Evolutionary conservation across 371 early-diverging fungal species (phyloP), one percentile per base, ranked within the genome.

Genomic region (Ordospora pajunii): DNA sequence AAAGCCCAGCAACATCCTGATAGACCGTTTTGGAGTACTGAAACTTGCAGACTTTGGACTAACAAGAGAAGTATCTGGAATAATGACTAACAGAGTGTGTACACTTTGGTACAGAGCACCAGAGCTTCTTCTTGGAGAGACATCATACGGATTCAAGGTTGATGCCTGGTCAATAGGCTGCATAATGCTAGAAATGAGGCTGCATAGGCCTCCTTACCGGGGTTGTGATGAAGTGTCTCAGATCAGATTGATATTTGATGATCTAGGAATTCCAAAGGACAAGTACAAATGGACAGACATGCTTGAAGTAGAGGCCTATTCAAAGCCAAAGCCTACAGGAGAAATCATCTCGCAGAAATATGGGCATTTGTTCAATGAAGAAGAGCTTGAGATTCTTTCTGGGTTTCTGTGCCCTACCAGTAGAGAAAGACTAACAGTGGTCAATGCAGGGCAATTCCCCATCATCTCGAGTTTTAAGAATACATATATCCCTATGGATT

Each of bases 31-130:
- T 43, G 67, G 73, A 0, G 87, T 88, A 44, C 91, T 92, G 53
- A 96, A 95, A 86, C 95, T 99, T 42, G 90, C 93, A 1, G 99
- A 99, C 83, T 97, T 99, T 88, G 97, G 97, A 12, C 91, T 96
- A 44, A 92, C 95, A 2, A 95, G 96, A 84, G 92, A 92, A 78
- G 88, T 91, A 12, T 90, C 90, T 11, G 46, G 53, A 9, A 44
- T 78, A 22, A 70, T 51, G 69, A 69, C 67, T n/a, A 76, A 76
- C 27, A 76, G 76, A 40, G 73, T 69, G 5, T 73, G 75, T 37
- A 76, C 79, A 40, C 32, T 77, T 25, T 82, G 79, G 80, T 82
- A 84, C 49, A 67, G 81, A 17, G 70, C 81, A 5, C 79, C 80
- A 10, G 81, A 82, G 27, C 63, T 84, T n/a, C 72, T 83, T 10